These are phyloP conservation scores for Lichtheimia ramosa DNA, from an alignment of 371 early-diverging fungal species.

Conservation along the genomic window DNA sequence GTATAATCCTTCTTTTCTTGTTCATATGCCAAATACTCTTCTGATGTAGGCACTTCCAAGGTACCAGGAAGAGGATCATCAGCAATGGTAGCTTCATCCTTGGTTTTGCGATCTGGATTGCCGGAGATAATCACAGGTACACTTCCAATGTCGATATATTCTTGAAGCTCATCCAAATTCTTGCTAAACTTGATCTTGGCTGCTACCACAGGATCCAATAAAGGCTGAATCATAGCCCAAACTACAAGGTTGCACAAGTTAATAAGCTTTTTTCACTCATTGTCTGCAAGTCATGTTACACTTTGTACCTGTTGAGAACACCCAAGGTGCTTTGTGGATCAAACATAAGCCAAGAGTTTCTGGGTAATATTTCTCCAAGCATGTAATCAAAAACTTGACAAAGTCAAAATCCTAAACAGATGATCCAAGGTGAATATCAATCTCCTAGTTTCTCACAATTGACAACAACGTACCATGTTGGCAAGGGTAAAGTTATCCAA, in stretches of 20 bases:
- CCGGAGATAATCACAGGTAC: conserved; percentile 35
- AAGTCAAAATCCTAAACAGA: conserved; percentile 66
- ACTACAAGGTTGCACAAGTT: conserved; percentile 21
- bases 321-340: conserved; percentile 85
- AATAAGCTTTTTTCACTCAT: not conserved
- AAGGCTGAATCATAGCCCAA: conserved; percentile 71
- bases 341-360: conserved; percentile 80
- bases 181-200: conserved; percentile 81
- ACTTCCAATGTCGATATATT: conserved; percentile 52
- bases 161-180: conserved; percentile 55
- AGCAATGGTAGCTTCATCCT: conserved; percentile 21
- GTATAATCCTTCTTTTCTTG: conserved; percentile 14
- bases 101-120: conserved; percentile 23
- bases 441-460: too few relatives aligned
- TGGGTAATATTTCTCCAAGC: conserved; percentile 88
- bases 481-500: conserved; percentile 75
- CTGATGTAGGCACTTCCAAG: conserved; percentile 15
- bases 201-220: conserved; percentile 88
- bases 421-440: not conserved
- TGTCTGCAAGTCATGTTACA: not conserved
- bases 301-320: conserved; percentile 63
- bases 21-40: conserved; percentile 17
- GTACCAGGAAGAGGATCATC: conserved; percentile 29
- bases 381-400: conserved; percentile 78
- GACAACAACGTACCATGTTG: conserved; percentile 68